These are phyloP conservation scores for Pichia sp. DNA, from an alignment of 1,139 yeast species.

Conservation along the genomic window DNA sequence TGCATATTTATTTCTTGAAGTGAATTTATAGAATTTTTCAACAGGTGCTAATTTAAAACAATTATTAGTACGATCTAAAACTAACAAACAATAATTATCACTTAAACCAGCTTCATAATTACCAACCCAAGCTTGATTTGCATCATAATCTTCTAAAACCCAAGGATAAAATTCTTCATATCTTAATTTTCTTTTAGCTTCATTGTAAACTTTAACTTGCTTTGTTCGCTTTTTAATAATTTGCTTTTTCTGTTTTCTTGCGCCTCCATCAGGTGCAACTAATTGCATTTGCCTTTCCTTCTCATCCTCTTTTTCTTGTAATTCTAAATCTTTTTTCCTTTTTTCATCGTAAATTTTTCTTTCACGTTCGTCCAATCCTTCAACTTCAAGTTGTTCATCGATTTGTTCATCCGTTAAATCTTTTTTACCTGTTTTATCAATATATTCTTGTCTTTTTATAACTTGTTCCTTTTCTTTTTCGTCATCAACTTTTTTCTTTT, in stretches of 20 bases:
- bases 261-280: slow-evolving; percentile 94
- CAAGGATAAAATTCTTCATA: slow-evolving; percentile 97
- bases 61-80: slow-evolving; percentile 72
- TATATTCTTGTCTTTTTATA: slow-evolving; percentile 27
- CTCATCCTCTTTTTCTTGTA: slow-evolving; percentile 24
- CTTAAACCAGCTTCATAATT: slow-evolving; percentile 86
- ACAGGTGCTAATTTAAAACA: slow-evolving; percentile 87
- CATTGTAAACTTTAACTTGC: slow-evolving; percentile 75
- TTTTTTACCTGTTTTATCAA: slow-evolving; percentile 21
- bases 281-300: slow-evolving; percentile 51
- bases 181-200: slow-evolving; percentile 71
- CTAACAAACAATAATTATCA: slow-evolving; percentile 78
- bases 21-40: slow-evolving; percentile 86
- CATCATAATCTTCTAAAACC: slow-evolving; percentile 96
- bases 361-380: slow-evolving; percentile 28
- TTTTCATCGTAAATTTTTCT: slow-evolving; percentile 25
- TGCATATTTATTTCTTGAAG: slow-evolving; percentile 89
- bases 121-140: slow-evolving; percentile 91
- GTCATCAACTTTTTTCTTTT: slow-evolving; percentile 40
- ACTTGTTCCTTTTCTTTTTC: slow-evolving; percentile 30
- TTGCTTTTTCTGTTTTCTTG: slow-evolving; percentile 57
- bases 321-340: slow-evolving; percentile 31
- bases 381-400: slow-evolving; percentile 27
- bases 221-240: slow-evolving; percentile 75
- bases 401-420: slow-evolving; percentile 24